These are phyloP conservation scores for Maudiozyma serrabonitensis DNA, from an alignment of 805 yeast genomes.

Conservation along the genomic window DNA sequence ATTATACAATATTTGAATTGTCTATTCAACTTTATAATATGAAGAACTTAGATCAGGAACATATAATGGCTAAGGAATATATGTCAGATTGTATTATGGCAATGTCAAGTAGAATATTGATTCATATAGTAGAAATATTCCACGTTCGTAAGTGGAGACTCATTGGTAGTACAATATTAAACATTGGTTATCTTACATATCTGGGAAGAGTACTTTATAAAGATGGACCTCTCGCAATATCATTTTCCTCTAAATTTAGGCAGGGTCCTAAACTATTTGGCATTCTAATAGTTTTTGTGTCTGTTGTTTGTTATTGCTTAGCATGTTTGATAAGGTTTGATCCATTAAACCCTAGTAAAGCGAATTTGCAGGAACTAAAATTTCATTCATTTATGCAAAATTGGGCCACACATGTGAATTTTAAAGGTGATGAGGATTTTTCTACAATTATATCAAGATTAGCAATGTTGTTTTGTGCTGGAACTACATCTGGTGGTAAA, in stretches of 20 bases:
- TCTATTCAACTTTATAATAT: conserved; percentile 19
- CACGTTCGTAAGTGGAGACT: conserved; percentile 47
- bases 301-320: conserved; percentile 42
- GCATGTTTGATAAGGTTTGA: conserved; percentile 50
- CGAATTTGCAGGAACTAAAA: conserved; percentile 18
- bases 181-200: conserved; percentile 36
- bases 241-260: conserved; percentile 49
- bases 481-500: conserved; percentile 12
- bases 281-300: conserved; percentile 47
- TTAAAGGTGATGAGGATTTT: conserved; percentile 27
- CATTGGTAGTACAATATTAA: conserved; percentile 54
- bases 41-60: background rate
- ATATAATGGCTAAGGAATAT: background rate
- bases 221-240: conserved; percentile 43
- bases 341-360: conserved; percentile 8
- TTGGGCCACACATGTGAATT: conserved; percentile 25
- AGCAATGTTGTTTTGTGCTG: conserved; percentile 18
- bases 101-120: conserved; percentile 45
- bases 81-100: conserved; percentile 38
- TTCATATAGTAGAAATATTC: conserved; percentile 54
- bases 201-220: conserved; percentile 43
- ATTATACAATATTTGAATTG: conserved; percentile 24
- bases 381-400: conserved; percentile 30
- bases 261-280: conserved; percentile 47
- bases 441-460: conserved; percentile 15